Evolutionary conservation across 2,329 filamentous ascomycete species (phyloP).

Genomic region (Pseudovirgaria hyperparasitica): DNA sequence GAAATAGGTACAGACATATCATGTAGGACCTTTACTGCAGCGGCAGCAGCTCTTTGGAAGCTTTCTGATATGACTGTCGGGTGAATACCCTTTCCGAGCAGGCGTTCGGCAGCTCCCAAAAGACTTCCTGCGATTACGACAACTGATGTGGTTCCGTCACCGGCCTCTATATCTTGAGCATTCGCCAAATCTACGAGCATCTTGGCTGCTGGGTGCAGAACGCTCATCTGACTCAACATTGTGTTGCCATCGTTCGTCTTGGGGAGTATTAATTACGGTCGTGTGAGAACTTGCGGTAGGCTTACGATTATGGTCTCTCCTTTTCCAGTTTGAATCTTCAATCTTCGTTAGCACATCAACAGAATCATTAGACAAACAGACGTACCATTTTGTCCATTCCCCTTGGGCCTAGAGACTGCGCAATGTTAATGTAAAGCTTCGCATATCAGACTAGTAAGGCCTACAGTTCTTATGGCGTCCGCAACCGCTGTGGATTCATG

Average conservation of each 20-base stretch:
- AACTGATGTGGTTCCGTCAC: conserved; percentile 95
- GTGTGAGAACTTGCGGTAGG: conserved; percentile 4
- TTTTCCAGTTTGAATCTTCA: conserved; percentile 76
- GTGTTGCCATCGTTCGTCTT: conserved; percentile 96
- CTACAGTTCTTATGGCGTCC: conserved; percentile 84
- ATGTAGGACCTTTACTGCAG: conserved; percentile 79
- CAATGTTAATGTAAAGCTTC: conserved; percentile 15
- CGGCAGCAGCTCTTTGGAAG: conserved; percentile 86
- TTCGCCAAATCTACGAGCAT: conserved; percentile 97
- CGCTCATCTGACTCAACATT: conserved; percentile 97
- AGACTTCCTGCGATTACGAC: conserved; percentile 96
- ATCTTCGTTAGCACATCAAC: conserved; percentile 2
- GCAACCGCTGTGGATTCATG: conserved; percentile 56
- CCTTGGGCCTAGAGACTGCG: conserved; percentile 72
- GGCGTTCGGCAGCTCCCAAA: conserved; percentile 80
- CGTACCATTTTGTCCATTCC: conserved; percentile 94
- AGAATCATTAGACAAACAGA: not conserved
- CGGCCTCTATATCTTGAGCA: conserved; percentile 95
- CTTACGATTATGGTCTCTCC: conserved; percentile 84
- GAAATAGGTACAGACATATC: conserved; percentile 93
- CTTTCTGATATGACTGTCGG: conserved; percentile 95
- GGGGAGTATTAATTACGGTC: conserved; percentile 12
- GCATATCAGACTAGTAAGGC: conserved; percentile 10
- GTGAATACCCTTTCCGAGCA: conserved; percentile 84
- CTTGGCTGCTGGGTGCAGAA: conserved; percentile 98